Evolutionary conservation across 768 basidiomycete genomes (phyloP), one percentile per base, ranked within the genome.

Genomic region (Tricholoma furcatifolium): DNA sequence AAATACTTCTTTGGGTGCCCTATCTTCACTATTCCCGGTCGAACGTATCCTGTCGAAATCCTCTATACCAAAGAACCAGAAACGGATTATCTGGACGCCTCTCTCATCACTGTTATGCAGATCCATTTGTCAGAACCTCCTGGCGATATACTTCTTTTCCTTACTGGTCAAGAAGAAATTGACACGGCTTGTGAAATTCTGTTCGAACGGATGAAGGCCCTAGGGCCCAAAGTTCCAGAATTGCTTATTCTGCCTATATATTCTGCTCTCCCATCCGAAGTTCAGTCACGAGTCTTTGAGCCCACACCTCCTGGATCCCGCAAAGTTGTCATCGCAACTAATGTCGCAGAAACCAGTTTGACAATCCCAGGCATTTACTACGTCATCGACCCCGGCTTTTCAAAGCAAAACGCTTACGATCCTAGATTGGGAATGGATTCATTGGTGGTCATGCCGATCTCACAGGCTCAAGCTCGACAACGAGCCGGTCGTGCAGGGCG

Each of bases 51-150:
- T 6, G 97, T 98, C 57, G 97, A 99, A 70, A 81, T 91, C 27
- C 76, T 98, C n/a, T 99, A 98, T 73, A 98, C 96, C 60, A 98
- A 98, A 68, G 97, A 99, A 64, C 97, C 97, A 0, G 97, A 98
- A 70, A 81, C 82, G 18, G 97, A 99, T 70, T 99, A 99, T 70
- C 83, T 99, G 51, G 97, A 98, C 61, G 95, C 96, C 0, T 94
- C 95, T 20, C 87, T 99, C 56, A 98, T 98, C 62, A 98, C 97
- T 4, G 90, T 99, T 65, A 96, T 98, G 91, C 97, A 99, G 70
- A 99, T 99, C 54, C 97, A 99, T 67, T 81, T 99, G 30, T 97
- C 96, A 42, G 96, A 99, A 64, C 97, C 97, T 30, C 91, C 93
- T 2, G 97, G 97, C 47, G 97, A 98, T 65, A 78, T 99, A 60